Conservation (phyloP, 345 rosid genomes). For the Lepidium aucheri region DNA sequence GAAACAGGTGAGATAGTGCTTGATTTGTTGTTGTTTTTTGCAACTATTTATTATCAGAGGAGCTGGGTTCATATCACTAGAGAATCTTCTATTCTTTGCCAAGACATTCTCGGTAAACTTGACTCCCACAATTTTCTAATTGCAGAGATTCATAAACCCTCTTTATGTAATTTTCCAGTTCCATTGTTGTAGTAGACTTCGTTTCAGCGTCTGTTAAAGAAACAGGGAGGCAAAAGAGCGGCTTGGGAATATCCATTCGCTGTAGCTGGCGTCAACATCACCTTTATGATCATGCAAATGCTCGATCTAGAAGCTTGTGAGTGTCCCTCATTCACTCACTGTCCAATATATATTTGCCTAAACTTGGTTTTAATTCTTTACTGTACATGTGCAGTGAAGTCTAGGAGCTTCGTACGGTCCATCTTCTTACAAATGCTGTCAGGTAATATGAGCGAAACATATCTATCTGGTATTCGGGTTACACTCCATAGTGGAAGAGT, state of each 20-base stretch:
- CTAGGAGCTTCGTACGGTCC: conserved; percentile 61
- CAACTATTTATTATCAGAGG: conserved; percentile 45
- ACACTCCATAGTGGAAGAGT: background rate
- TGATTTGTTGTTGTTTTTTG: background rate
- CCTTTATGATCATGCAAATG: conserved; percentile 98
- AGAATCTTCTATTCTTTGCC: conserved; percentile 87
- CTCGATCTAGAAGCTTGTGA: conserved; percentile 85
- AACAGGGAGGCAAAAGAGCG: conserved; percentile 75
- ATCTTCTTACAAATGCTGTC: conserved; percentile 81
- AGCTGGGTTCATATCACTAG: conserved; percentile 90
- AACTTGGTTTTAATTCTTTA: background rate
- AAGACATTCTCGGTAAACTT: conserved; percentile 68
- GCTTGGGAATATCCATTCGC: conserved; percentile 92
- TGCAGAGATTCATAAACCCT: background rate
- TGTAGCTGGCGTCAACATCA: conserved; percentile 90
- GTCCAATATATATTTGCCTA: background rate
- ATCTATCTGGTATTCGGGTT: background rate
- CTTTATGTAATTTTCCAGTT: background rate
- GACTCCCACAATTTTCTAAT: background rate
- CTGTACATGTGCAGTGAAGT: conserved; percentile 49
- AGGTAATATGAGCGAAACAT: conserved; percentile 34
- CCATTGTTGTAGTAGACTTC: conserved; percentile 55
- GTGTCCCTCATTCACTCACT: conserved; percentile 18
- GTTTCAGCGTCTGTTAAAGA: conserved; percentile 54
- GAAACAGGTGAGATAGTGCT: background rate